phyloP scores from a whole-genome alignment of 73 alveolate species.

The Paraurostyla sp. region DNA sequence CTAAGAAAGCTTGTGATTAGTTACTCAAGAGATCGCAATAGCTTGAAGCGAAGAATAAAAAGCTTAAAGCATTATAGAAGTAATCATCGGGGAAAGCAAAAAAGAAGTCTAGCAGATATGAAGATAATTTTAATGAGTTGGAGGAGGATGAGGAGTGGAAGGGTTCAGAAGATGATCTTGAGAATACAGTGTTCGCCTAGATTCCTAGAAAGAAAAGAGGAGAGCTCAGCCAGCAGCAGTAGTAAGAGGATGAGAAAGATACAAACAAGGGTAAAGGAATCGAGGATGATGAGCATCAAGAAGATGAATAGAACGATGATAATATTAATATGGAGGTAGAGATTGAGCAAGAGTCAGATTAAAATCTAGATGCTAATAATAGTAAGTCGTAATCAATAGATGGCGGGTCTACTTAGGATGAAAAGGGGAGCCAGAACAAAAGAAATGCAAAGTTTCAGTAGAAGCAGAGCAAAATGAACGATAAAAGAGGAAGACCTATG shows the following conservation, averaged over 20 bases:
- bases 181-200: background rate
- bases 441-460: no score
- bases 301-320: background rate
- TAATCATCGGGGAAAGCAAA: background rate
- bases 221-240: background rate
- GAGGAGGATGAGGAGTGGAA: background rate
- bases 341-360: background rate
- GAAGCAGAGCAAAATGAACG: no score
- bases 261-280: no score
- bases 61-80: background rate
- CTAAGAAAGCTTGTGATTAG: background rate
- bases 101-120: background rate
- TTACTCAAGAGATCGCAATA: background rate
- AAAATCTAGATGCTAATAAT: background rate
- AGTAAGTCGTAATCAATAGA: no score
- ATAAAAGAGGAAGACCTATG: no score
- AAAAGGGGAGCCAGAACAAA: no score
- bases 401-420: no score
- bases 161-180: conserved; percentile 9
- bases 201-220: background rate
- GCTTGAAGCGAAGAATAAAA: background rate
- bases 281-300: no score
- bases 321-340: conserved; percentile 5
- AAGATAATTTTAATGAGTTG: background rate
- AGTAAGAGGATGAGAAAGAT: background rate